Conservation (phyloP, 2,329 filamentous ascomycete species). For the Diplodia corticola region DNA sequence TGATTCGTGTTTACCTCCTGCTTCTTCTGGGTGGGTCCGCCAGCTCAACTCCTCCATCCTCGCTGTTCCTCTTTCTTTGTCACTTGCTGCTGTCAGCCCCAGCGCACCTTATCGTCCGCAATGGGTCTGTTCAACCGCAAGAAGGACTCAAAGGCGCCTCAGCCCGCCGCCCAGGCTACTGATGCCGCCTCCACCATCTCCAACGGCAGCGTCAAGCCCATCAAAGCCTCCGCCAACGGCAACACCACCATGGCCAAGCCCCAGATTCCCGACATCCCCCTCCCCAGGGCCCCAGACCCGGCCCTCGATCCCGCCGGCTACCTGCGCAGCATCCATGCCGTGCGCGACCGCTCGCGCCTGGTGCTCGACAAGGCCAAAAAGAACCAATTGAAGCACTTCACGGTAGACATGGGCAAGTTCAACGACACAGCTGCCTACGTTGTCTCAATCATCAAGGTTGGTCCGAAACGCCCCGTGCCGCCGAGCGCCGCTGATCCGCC, state of each 20-base stretch:
- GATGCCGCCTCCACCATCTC: constrained; percentile 45
- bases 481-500: not conserved
- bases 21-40: constrained; percentile 15
- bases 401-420: constrained; percentile 84
- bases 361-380: constrained; percentile 74
- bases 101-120: constrained; percentile 18
- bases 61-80: constrained; percentile 16
- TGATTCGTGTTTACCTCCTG: constrained; percentile 10
- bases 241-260: constrained; percentile 36
- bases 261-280: constrained; percentile 70
- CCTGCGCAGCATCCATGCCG: constrained; percentile 82
- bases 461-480: constrained; percentile 28
- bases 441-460: constrained; percentile 90
- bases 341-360: constrained; percentile 75
- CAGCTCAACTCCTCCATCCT: constrained; percentile 16
- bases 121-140: constrained; percentile 59
- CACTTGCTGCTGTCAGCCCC: constrained; percentile 20
- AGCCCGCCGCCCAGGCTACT: constrained; percentile 29
- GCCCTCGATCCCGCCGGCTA: constrained; percentile 86
- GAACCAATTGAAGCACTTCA: constrained; percentile 81
- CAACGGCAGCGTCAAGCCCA: constrained; percentile 53
- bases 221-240: constrained; percentile 43
- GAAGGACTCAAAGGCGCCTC: constrained; percentile 42
- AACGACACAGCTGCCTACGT: constrained; percentile 81
- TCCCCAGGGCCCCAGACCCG: constrained; percentile 85